Percentiles rank a stretch among this genome's conserved stretches.
Evolutionary conservation across 768 basidiomycete species (phyloP).

Genomic region (Coprinopsis strossmayeri): DNA sequence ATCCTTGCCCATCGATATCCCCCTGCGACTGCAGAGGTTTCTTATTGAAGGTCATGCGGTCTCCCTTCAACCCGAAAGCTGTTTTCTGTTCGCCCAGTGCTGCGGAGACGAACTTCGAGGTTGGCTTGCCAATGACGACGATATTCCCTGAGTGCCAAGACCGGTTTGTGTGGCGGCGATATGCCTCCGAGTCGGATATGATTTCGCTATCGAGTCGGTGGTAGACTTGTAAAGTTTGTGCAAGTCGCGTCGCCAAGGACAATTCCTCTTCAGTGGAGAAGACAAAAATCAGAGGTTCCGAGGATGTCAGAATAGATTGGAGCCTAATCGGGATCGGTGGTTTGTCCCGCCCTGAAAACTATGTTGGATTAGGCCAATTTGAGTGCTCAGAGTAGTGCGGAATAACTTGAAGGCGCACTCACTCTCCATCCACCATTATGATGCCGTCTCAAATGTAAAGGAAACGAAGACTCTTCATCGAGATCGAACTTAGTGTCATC

Average conservation of each 20-base stretch:
- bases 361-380: neutral
- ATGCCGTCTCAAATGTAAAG: neutral
- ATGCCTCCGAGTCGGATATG: constrained; percentile 34
- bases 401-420: too few relatives aligned
- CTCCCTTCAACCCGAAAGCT: constrained; percentile 23
- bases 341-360: constrained; percentile 2
- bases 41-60: constrained; percentile 21
- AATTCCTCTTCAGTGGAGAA: constrained; percentile 32
- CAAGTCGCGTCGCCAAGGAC: constrained; percentile 57
- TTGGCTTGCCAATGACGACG: constrained; percentile 46
- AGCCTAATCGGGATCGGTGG: constrained; percentile 45
- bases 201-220: constrained; percentile 68
- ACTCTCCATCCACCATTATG: constrained; percentile 9
- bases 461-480: neutral
- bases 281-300: constrained; percentile 51
- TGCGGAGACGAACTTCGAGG: constrained; percentile 23
- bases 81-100: constrained; percentile 27
- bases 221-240: constrained; percentile 60
- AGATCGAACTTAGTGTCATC: neutral
- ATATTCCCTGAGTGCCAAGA: constrained; percentile 41
- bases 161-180: constrained; percentile 13
- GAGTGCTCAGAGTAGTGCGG: neutral
- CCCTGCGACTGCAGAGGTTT: constrained; percentile 24
- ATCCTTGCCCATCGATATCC: constrained; percentile 17
- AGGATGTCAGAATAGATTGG: constrained; percentile 56